Evolutionary conservation across 2,329 filamentous ascomycete species (phyloP).

Genomic region (Aspergillus felis): DNA sequence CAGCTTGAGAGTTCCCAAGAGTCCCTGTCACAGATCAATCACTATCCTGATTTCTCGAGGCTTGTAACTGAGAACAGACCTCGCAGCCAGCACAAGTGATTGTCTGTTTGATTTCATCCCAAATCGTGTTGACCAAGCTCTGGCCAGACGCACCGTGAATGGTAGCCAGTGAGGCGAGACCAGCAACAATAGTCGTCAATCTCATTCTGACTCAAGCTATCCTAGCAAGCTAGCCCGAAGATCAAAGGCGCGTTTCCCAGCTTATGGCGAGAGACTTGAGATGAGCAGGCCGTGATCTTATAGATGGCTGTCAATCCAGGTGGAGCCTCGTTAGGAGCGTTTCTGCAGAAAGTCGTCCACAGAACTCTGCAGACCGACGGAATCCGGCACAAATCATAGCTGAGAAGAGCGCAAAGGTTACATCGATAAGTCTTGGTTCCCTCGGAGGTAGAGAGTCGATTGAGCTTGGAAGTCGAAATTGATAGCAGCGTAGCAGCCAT

Average conservation of each 20-base stretch:
- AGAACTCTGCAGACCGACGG: not conserved
- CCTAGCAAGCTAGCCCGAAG: not conserved
- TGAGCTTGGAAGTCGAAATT: not conserved
- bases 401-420: not conserved
- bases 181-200: conserved; percentile 6
- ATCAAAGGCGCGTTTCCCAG: not conserved
- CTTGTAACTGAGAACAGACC: not conserved
- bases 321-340: not conserved
- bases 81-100: conserved; percentile 32
- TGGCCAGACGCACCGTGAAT: conserved; percentile 7
- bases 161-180: conserved; percentile 4
- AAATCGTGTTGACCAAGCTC: conserved; percentile 16
- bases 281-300: not conserved
- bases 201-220: conserved; percentile 7
- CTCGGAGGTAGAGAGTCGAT: not conserved
- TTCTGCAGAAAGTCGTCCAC: not conserved
- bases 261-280: not conserved
- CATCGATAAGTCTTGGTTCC: not conserved
- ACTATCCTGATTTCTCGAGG: not conserved
- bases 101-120: conserved; percentile 28
- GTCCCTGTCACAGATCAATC: conserved; percentile 11
- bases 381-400: not conserved
- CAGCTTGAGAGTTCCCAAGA: conserved; percentile 43
- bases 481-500: not conserved
- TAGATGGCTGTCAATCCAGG: not conserved